Evolutionary conservation across 2,329 filamentous ascomycete species (phyloP).

Genomic region (Fusarium armeniacum): DNA sequence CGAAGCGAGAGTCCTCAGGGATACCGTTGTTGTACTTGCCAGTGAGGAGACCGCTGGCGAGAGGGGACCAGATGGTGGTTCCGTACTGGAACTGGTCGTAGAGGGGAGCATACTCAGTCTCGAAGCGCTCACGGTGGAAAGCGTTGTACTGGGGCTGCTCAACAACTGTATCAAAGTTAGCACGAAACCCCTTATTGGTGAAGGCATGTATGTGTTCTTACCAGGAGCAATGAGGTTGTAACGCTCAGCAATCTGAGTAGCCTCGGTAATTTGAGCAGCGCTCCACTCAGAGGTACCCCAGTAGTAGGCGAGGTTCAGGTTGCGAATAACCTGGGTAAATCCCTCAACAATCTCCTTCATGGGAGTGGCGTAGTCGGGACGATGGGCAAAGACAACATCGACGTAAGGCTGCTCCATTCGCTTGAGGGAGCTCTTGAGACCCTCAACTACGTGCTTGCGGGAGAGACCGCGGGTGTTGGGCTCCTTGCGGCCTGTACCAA

Average conservation of each 20-base stretch:
- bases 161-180: constrained; percentile 57
- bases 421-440: constrained; percentile 46
- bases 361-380: constrained; percentile 46
- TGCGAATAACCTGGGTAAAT: constrained; percentile 49
- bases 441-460: constrained; percentile 75
- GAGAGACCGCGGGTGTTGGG: constrained; percentile 73
- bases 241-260: constrained; percentile 66
- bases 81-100: constrained; percentile 71
- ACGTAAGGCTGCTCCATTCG: constrained; percentile 49
- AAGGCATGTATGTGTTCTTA: not conserved
- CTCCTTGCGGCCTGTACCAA: constrained; percentile 50
- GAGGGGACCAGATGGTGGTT: constrained; percentile 72
- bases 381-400: constrained; percentile 49
- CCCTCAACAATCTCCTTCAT: constrained; percentile 50
- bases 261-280: constrained; percentile 74
- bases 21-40: constrained; percentile 75
- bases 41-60: constrained; percentile 69
- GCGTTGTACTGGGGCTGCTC: constrained; percentile 79
- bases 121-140: constrained; percentile 71
- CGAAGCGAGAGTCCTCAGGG: constrained; percentile 70
- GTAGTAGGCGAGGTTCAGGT: constrained; percentile 50
- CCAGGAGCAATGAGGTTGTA: constrained; percentile 72
- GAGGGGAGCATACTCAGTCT: constrained; percentile 72
- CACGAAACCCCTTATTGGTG: accelerated
- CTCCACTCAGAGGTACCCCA: constrained; percentile 76